Evolutionary conservation across 1,284 basidiomycete genomes (phyloP), one percentile per base, ranked within the genome.

Genomic region (Cystobasidiaceae sp.): DNA sequence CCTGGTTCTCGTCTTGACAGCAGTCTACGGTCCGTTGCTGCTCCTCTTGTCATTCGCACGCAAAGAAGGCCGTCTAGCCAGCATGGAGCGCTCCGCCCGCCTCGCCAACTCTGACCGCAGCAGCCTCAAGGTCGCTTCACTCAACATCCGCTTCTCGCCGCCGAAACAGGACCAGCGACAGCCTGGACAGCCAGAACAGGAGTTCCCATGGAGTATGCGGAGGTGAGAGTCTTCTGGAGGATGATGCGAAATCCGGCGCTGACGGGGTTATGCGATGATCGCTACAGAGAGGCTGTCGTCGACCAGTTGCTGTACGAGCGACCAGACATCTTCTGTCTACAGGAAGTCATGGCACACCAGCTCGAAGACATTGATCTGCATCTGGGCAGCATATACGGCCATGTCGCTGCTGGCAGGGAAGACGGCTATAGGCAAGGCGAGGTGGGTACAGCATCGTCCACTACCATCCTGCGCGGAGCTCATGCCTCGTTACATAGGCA

Each of bases 301-400:
- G 71, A 72, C 55, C 61, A 67, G 39, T 62, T 73, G 19, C 43
- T 69, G 32, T 73, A 66, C 48, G 60, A 69, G 43, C 57, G 67
- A n/a, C 57, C 70, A n/a, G 71, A 72, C 49, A 54, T 71, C 25
- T 46, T 73, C 6, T 71, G 71, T 1, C 11, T 70, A 8, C 71
- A 73, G 60, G 72, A 73, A 61, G 72, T 68, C 7, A 46, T 72
- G n/a, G 57, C 66, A 3, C 45, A 67, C 27, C 72, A 73, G 66
- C 30, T 68, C 3, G 27, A 46, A 13, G 72, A 73, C 27, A 46
- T 73, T 2, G 19, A 30, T 17, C 19, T 33, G 32, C 45, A 68
- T 7, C 25, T 70, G 8, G 67, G 67, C 0, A 60, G 55, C 0
- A 52, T 45, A 23, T 72, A 62, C 27, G 68, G 52, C 6, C 50